These are phyloP conservation scores for Microbotryum silenes-acaulis DNA, from an alignment of 1,284 basidiomycete genomes.

Conservation along the genomic window DNA sequence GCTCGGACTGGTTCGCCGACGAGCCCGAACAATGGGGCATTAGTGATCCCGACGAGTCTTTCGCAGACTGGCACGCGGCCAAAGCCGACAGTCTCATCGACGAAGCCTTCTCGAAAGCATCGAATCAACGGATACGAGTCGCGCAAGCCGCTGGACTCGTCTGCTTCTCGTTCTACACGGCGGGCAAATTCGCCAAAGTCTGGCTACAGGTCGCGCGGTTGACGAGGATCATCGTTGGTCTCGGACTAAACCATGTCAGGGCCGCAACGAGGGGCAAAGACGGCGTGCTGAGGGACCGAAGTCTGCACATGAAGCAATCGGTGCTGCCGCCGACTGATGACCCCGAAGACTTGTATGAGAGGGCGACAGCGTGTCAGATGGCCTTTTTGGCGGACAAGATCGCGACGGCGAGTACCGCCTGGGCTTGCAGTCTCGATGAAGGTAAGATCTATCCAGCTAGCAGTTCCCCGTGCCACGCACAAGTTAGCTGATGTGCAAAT, in stretches of 20 bases:
- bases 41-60: too few relatives aligned
- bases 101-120: constrained; percentile 70
- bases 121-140: constrained; percentile 64
- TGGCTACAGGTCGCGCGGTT: constrained; percentile 80
- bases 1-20: constrained; percentile 45
- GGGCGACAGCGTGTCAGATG: constrained; percentile 22
- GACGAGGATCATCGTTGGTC: constrained; percentile 70
- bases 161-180: constrained; percentile 78
- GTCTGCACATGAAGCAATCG: constrained; percentile 8
- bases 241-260: constrained; percentile 45
- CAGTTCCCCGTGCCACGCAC: too few relatives aligned
- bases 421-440: constrained; percentile 30
- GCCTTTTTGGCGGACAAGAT: constrained; percentile 29
- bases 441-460: background rate
- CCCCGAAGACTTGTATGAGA: constrained; percentile 14
- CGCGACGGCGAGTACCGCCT: constrained; percentile 29
- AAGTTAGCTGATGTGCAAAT: background rate
- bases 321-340: constrained; percentile 20
- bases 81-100: constrained; percentile 50
- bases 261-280: constrained; percentile 3
- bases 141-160: constrained; percentile 74
- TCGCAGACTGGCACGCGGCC: background rate
- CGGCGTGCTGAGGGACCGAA: background rate
- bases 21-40: constrained; percentile 29
- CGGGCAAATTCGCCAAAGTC: constrained; percentile 69